phyloP scores from a whole-genome alignment of 257 asterid species.

The Primulina eburnea region DNA sequence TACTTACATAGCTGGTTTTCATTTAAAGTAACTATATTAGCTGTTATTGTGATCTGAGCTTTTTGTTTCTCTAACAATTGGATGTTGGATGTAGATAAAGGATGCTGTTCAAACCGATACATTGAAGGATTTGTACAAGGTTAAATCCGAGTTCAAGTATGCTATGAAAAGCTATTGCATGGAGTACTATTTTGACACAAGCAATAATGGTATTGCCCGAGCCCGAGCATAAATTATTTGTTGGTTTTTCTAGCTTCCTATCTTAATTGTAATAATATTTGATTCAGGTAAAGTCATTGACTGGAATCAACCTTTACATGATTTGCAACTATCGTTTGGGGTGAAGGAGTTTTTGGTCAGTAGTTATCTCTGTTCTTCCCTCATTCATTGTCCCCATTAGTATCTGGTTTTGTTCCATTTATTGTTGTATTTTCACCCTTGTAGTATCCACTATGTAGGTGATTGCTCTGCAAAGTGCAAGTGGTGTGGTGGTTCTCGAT shows the following conservation, averaged over 20 bases:
- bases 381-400: neutral
- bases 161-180: conserved; percentile 68
- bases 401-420: conserved; percentile 6
- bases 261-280: conserved; percentile 25
- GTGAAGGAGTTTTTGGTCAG: conserved; percentile 85
- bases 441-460: conserved; percentile 45
- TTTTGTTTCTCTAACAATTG: conserved; percentile 9
- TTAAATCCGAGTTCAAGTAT: conserved; percentile 73
- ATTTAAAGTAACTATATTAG: neutral
- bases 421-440: conserved; percentile 17
- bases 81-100: conserved; percentile 48
- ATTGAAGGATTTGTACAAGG: conserved; percentile 60
- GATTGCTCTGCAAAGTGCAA: conserved; percentile 91
- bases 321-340: conserved; percentile 81
- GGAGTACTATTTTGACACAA: conserved; percentile 71
- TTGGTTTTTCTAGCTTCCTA: conserved; percentile 21
- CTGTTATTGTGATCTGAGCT: conserved; percentile 16
- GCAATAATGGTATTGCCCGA: conserved; percentile 43
- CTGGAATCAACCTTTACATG: conserved; percentile 70
- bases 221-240: conserved; percentile 23
- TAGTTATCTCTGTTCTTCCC: conserved; percentile 33
- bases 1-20: conserved; percentile 17
- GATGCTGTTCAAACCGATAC: conserved; percentile 53
- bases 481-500: conserved; percentile 86
- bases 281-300: conserved; percentile 56